A percentile compares a stretch with the other conserved stretches of the same genome.
Conservation (phyloP, 306 rosid genomes). For the Crotalaria pallida region DNA sequence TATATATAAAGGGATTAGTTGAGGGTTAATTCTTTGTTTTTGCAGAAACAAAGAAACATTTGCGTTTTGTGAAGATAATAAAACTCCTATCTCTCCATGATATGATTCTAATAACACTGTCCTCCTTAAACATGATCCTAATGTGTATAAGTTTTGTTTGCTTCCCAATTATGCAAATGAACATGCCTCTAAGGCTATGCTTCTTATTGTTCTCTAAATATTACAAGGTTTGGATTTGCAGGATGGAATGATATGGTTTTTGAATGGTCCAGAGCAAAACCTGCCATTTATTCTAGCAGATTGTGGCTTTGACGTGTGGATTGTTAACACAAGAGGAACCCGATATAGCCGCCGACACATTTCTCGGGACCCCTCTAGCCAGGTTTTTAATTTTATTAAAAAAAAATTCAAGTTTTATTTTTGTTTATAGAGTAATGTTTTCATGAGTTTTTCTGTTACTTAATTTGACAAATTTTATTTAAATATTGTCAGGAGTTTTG, state of each 20-base stretch:
- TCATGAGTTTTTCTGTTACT: background rate
- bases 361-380: slow-evolving; percentile 24
- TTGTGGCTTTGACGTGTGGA: slow-evolving; percentile 74
- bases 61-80: too few species aligned
- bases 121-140: too few species aligned
- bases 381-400: slow-evolving; percentile 1
- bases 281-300: slow-evolving; percentile 72
- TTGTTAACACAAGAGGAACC: slow-evolving; percentile 69
- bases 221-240: slow-evolving; percentile 4
- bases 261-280: slow-evolving; percentile 51
- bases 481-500: slow-evolving; percentile 49
- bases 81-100: too few species aligned
- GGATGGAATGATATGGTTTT: slow-evolving; percentile 73
- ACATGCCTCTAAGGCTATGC: background rate
- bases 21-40: too few species aligned
- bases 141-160: background rate
- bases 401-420: background rate
- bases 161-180: background rate
- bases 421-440: background rate
- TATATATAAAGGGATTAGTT: too few species aligned
- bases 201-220: background rate
- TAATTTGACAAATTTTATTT: too few species aligned
- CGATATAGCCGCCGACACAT: slow-evolving; percentile 60
- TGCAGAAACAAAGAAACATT: too few species aligned
- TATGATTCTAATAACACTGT: too few species aligned